Evolutionary conservation across 306 rosid genomes (phyloP), one percentile per base, ranked within the genome.

Genomic region (Hippophae rhamnoides): DNA sequence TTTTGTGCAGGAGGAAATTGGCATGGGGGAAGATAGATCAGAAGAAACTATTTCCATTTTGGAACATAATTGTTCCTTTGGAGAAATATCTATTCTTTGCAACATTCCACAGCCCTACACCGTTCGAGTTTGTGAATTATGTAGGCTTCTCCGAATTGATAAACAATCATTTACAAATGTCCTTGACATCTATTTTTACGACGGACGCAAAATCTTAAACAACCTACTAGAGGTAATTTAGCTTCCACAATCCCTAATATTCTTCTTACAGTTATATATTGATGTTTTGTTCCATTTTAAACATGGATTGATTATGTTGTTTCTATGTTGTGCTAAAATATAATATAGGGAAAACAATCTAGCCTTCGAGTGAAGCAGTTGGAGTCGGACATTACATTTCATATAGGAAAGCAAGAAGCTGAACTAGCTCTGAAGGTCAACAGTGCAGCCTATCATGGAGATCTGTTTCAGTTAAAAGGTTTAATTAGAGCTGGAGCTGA

Each of bases 391-490:
- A 88, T 92, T 74, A 73, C 90, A 57, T 86, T 82, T 67, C 99
- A 92, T 64, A 86, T 92, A 13, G 95, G 88, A 57, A 92, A 84
- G 75, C 95, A 82, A 80, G 99, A 92, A 82, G 87, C 90, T 51
- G 97, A 92, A 67, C 95, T 85, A 72, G 79, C 97, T 76, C 80
- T 88, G 74, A 92, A 92, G 79, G 90, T 88, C 65, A 92, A 92
- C 48, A 84, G 76, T 67, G 82, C 93, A 8, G 88, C 96, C 63
- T 72, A 76, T 68, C 57, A 86, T 44, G 99, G 99, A 52, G 95
- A 92, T 73, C 66, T 92, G 48, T 62, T 71, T 74, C 96, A 86
- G 66, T 74, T 92, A 43, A 85, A 92, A 79, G 76, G 88, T 69
- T 51, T 92, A 23, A 66, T 88, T 72, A 87, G 96, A 56, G 86